A percentile compares a stretch with the other conserved stretches of the same genome.
These are phyloP conservation scores for Sanghuangporus baumii DNA, from an alignment of 1,284 basidiomycete species.

Conservation along the genomic window DNA sequence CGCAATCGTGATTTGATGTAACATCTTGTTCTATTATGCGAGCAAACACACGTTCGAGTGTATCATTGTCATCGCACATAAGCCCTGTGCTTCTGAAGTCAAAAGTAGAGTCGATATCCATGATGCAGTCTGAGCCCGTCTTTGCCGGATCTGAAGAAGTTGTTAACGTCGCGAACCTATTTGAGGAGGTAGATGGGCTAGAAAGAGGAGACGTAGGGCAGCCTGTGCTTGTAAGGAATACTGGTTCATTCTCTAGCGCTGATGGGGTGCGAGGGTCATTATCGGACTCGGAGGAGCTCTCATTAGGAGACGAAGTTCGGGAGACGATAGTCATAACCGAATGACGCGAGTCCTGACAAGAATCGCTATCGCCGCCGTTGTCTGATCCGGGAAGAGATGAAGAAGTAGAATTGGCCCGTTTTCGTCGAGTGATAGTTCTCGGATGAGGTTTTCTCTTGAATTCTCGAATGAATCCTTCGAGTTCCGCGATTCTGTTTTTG, in stretches of 20 bases:
- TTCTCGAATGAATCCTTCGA: conserved; percentile 39
- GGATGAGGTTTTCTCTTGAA: conserved; percentile 23
- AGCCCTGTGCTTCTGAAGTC: conserved; percentile 1
- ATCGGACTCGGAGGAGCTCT: conserved; percentile 4
- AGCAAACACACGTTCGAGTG: conserved; percentile 10
- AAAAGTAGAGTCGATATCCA: conserved; percentile 7
- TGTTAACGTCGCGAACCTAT: neutral
- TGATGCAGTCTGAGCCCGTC: neutral
- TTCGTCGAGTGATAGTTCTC: conserved; percentile 4
- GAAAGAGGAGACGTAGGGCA: neutral
- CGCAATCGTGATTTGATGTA: neutral
- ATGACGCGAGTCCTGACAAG: neutral
- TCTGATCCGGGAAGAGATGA: conserved; percentile 5
- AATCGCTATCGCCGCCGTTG: conserved; percentile 1
- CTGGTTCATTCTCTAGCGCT: neutral
- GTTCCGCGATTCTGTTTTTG: conserved; percentile 35
- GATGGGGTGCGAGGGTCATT: conserved; percentile 5
- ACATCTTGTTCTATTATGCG: conserved; percentile 12
- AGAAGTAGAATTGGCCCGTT: neutral
- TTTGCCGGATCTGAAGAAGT: neutral
- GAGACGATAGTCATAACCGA: neutral
- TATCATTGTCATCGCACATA: neutral
- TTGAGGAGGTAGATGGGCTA: neutral
- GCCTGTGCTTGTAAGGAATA: conserved; percentile 1
- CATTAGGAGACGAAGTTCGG: neutral